These are phyloP conservation scores for Daedaleopsis sinensis DNA, from an alignment of 768 basidiomycete genomes.

Conservation along the genomic window DNA sequence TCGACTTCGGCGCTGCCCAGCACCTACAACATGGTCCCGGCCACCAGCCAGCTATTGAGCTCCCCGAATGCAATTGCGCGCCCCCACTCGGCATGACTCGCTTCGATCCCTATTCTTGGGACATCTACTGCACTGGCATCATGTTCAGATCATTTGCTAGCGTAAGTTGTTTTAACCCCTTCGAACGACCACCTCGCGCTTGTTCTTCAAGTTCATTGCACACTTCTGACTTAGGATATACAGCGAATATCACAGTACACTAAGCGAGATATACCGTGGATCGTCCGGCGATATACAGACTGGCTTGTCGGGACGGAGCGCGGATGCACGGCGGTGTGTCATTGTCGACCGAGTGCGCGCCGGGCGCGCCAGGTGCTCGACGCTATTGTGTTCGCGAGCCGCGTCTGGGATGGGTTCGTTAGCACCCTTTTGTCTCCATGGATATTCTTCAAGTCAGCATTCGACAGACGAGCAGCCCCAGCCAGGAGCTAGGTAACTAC, in stretches of 20 bases:
- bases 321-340: neutral
- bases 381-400: neutral
- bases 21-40: conserved; percentile 1
- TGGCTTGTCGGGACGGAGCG: neutral
- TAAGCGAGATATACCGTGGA: neutral
- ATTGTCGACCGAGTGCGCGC: neutral
- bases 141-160: neutral
- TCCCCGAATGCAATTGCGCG: neutral
- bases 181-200: too few relatives aligned
- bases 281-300: neutral
- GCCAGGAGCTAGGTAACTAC: too few relatives aligned
- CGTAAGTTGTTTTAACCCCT: too few relatives aligned
- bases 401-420: neutral
- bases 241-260: neutral
- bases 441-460: too few relatives aligned
- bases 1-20: conserved; percentile 8
- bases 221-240: neutral
- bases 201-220: neutral
- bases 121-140: conserved; percentile 7
- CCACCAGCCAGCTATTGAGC: neutral
- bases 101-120: conserved; percentile 17
- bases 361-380: neutral
- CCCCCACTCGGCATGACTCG: conserved; percentile 1
- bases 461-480: too few relatives aligned
- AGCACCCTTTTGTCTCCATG: too few relatives aligned